phyloP scores from a whole-genome alignment of 306 rosid species.

The Prunus campanulata region DNA sequence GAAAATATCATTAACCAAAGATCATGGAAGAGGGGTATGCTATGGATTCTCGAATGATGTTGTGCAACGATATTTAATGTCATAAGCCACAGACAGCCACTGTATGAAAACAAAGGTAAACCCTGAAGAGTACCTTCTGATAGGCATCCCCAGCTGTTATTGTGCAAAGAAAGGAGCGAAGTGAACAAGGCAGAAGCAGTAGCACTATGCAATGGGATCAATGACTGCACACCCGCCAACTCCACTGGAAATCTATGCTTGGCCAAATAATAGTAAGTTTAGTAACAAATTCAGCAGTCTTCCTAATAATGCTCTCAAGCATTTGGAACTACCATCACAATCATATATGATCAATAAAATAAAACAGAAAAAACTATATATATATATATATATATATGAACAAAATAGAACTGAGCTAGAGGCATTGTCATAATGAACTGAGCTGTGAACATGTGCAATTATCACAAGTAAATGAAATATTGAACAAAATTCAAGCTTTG shows the following conservation, averaged over 20 bases:
- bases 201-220: constrained; percentile 77
- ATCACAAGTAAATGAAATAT: too few species aligned
- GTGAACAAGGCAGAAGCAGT: constrained; percentile 84
- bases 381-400: too few species aligned
- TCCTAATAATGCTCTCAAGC: not conserved
- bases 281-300: not conserved
- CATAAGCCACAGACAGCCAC: not conserved
- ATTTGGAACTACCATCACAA: too few species aligned
- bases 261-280: not conserved
- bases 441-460: too few species aligned
- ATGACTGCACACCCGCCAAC: constrained; percentile 57
- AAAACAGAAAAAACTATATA: not conserved
- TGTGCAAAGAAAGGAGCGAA: constrained; percentile 70
- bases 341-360: not conserved
- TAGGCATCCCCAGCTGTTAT: constrained; percentile 70
- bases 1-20: not conserved
- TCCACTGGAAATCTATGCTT: constrained; percentile 62
- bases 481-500: too few species aligned
- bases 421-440: too few species aligned
- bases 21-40: not conserved
- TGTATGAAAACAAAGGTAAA: not conserved
- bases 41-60: not conserved
- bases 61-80: not conserved
- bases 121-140: constrained; percentile 58
- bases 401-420: too few species aligned